Evolutionary conservation across 352 stramenopile genomes (phyloP).

Genomic region (Phytopythium sindhum): DNA sequence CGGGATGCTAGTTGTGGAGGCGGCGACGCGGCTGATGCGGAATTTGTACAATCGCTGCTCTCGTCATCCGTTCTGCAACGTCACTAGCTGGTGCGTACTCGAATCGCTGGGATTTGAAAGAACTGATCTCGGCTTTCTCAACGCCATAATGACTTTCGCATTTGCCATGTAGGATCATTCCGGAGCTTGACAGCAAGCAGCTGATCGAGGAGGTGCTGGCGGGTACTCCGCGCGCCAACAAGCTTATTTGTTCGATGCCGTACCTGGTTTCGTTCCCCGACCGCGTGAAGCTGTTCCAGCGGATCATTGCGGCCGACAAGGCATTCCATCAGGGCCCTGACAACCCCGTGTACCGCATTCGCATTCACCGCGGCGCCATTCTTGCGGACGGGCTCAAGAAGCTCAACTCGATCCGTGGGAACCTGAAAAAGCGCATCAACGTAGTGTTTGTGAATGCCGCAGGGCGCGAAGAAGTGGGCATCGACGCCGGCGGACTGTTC

Average conservation of each 20-base stretch:
- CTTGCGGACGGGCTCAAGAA: slow-evolving; percentile 87
- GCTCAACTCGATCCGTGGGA: slow-evolving; percentile 79
- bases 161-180: slow-evolving; percentile 36
- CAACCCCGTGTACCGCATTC: slow-evolving; percentile 47
- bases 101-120: background rate
- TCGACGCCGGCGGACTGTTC: slow-evolving; percentile 96
- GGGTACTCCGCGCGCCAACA: slow-evolving; percentile 49
- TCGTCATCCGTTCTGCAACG: slow-evolving; percentile 66
- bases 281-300: slow-evolving; percentile 67
- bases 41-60: slow-evolving; percentile 71
- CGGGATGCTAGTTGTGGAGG: slow-evolving; percentile 56
- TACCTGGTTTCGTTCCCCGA: slow-evolving; percentile 70
- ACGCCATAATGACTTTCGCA: background rate
- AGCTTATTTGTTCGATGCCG: slow-evolving; percentile 70
- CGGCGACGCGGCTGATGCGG: slow-evolving; percentile 50
- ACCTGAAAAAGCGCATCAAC: slow-evolving; percentile 86
- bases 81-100: slow-evolving; percentile 61
- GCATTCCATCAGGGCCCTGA: slow-evolving; percentile 42
- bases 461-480: slow-evolving; percentile 91
- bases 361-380: slow-evolving; percentile 64
- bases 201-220: slow-evolving; percentile 55
- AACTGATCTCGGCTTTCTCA: background rate
- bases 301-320: slow-evolving; percentile 53
- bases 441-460: slow-evolving; percentile 87
- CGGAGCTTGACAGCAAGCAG: slow-evolving; percentile 49